Evolutionary conservation across 192 early-diverging fungal genomes (phyloP), one percentile per base, ranked within the genome.

Genomic region (Cetraspora pellucida): DNA sequence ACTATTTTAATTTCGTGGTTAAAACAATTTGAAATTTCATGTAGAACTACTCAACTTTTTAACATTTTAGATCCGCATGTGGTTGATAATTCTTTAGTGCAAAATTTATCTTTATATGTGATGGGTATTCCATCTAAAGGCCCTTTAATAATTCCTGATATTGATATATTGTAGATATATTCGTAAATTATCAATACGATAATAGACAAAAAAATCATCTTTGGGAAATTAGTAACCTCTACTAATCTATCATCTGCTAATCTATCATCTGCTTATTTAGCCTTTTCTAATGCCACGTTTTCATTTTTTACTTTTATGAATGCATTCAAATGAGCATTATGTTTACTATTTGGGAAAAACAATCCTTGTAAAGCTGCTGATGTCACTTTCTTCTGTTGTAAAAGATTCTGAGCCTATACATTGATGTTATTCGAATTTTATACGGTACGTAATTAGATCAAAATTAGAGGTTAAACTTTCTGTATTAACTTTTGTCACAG

Each of bases 21-120:
- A 10, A 31, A 11, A 52, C 1, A 14, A n/a, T 37, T 49, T 16
- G 9, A 11, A 63, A 59, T 1, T 8, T n/a, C 45, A 16, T 13
- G n/a, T 13, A 2, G 10, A 2, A 13, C n/a, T 30, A 27, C 52
- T 46, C 14, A 54, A 82, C 88, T 80, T 66, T 86, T 71, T 0
- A 98, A 85, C 78, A 91, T 88, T 1, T 54, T 71, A 1, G 96
- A 98, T 8, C 85, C 89, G 74, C 96, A 98, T 4, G 93, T 91
- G 2, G 93, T 93, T 19, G 85, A 81, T n/a, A 87, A 70, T 5
- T 64, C 64, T 5, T 67, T 55, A 0, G 90, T 92, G 59, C 90
- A 90, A 74, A 98, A 88, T 68, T 95, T 95, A 85, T 89, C 90
- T 77, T 98, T 98, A 72, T 94, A 81, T 14, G 87, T 93, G 10